Evolutionary conservation across 108 stramenopile species (phyloP).

Genomic region (Cyclostephanos invisitatus): DNA sequence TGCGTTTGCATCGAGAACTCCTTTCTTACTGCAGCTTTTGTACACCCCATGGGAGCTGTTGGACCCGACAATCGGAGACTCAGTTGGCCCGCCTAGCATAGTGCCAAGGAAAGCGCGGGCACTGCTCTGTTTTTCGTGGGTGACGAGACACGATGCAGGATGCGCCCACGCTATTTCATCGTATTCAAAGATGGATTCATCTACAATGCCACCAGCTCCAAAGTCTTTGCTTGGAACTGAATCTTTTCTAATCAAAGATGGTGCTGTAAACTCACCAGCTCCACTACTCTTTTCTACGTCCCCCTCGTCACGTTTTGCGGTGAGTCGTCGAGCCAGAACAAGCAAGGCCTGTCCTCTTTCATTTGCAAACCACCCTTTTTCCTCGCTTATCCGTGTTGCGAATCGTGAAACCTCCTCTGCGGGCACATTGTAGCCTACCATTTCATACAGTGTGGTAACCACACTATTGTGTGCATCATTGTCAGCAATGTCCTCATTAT

Average conservation of each 20-base stretch:
- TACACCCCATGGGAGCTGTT: slow-evolving; percentile 14
- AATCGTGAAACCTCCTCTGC: slow-evolving; percentile 82
- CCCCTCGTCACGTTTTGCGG: slow-evolving; percentile 71
- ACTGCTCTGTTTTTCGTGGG: slow-evolving; percentile 16
- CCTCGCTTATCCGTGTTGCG: slow-evolving; percentile 66
- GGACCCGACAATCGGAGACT: slow-evolving; percentile 8
- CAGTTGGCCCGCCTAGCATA: slow-evolving; percentile 19
- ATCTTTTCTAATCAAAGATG: slow-evolving; percentile 22
- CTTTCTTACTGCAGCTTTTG: slow-evolving; percentile 8
- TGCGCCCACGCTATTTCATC: slow-evolving; percentile 73
- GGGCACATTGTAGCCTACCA: slow-evolving; percentile 85
- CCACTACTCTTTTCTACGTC: slow-evolving; percentile 52
- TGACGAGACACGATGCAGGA: slow-evolving; percentile 33
- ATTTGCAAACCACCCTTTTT: slow-evolving; percentile 73
- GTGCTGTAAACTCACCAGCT: slow-evolving; percentile 20
- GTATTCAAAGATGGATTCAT: slow-evolving; percentile 38
- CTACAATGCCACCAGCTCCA: slow-evolving; percentile 13
- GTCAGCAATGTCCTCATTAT: slow-evolving; percentile 51
- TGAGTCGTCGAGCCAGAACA: slow-evolving; percentile 72
- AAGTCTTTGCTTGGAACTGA: slow-evolving; percentile 6
- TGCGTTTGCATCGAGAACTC: slow-evolving; percentile 40
- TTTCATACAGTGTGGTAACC: slow-evolving; percentile 87
- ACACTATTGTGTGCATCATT: slow-evolving; percentile 74
- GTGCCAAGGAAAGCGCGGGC: slow-evolving; percentile 34
- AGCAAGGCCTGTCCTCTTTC: slow-evolving; percentile 78